A percentile compares a stretch with the other conserved stretches of the same genome.
phyloP scores from a whole-genome alignment of 2,329 filamentous ascomycete species.

The Trichoderma polysporum region DNA sequence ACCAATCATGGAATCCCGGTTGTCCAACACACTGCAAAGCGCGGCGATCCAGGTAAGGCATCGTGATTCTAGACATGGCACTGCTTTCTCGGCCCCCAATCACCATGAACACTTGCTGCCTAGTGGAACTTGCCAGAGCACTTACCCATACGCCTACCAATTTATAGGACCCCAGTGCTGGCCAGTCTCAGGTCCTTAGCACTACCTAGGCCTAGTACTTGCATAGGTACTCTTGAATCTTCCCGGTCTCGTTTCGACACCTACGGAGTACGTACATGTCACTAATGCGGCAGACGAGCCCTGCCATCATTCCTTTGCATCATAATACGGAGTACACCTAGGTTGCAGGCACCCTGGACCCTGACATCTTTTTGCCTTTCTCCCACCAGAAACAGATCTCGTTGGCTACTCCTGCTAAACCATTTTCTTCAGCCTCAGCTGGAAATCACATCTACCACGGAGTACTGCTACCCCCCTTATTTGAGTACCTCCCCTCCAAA shows the following conservation, averaged over 20 bases:
- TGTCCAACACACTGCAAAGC: not conserved
- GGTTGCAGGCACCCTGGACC: not conserved
- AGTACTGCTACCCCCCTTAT: not conserved
- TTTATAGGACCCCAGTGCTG: not conserved
- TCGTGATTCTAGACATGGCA: not conserved
- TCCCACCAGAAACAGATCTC: not conserved
- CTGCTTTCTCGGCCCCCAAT: not conserved
- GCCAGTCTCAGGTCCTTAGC: not conserved
- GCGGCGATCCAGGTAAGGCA: not conserved
- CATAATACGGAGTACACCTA: not conserved
- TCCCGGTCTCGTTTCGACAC: not conserved
- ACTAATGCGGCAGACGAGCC: not conserved
- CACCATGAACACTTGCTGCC: not conserved
- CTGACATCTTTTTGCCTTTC: not conserved
- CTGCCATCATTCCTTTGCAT: not conserved
- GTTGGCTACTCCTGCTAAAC: not conserved
- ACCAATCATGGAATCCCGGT: not conserved
- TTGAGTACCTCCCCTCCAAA: not conserved
- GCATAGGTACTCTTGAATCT: not conserved
- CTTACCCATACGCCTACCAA: not conserved
- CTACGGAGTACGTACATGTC: not conserved
- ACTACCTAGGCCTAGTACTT: not conserved
- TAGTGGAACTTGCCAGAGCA: not conserved
- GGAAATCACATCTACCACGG: not conserved
- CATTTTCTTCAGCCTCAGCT: conserved; percentile 9